These are phyloP conservation scores for Wallacemonas sp. DNA, from an alignment of 208 protist species.

Conservation along the genomic window DNA sequence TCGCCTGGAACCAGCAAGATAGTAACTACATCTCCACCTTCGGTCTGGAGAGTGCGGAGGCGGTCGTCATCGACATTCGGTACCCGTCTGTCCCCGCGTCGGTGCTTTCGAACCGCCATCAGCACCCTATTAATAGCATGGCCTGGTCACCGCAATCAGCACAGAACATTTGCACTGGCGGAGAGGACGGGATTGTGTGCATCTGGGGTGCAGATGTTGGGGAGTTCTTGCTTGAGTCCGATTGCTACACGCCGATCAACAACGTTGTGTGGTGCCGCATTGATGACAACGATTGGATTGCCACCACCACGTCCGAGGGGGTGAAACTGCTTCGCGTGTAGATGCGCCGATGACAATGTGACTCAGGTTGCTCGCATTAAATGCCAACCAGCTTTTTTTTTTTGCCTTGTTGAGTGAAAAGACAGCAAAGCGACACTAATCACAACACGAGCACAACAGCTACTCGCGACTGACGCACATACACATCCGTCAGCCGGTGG, in stretches of 20 bases:
- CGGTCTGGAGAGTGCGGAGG: conserved; percentile 91
- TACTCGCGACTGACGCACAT: too few relatives aligned
- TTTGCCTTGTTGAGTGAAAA: too few relatives aligned
- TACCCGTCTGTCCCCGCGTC: conserved; percentile 88
- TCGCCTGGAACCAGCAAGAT: conserved; percentile 98
- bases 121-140: conserved; percentile 94
- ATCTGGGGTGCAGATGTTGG: conserved; percentile 93
- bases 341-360: neutral
- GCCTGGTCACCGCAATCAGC: conserved; percentile 94
- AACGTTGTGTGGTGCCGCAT: conserved; percentile 76
- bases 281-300: conserved; percentile 82
- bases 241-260: conserved; percentile 75
- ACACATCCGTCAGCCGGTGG: too few relatives aligned
- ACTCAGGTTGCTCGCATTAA: too few relatives aligned
- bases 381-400: too few relatives aligned
- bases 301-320: conserved; percentile 72
- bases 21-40: conserved; percentile 97
- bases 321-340: conserved; percentile 71
- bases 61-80: conserved; percentile 96
- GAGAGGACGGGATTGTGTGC: conserved; percentile 95
- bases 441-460: too few relatives aligned
- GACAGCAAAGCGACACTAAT: too few relatives aligned
- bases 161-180: conserved; percentile 94
- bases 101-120: conserved; percentile 80
- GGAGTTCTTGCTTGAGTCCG: conserved; percentile 52